Evolutionary conservation across 179 eudicot species (phyloP).

Genomic region (Heliamphora pulchella): DNA sequence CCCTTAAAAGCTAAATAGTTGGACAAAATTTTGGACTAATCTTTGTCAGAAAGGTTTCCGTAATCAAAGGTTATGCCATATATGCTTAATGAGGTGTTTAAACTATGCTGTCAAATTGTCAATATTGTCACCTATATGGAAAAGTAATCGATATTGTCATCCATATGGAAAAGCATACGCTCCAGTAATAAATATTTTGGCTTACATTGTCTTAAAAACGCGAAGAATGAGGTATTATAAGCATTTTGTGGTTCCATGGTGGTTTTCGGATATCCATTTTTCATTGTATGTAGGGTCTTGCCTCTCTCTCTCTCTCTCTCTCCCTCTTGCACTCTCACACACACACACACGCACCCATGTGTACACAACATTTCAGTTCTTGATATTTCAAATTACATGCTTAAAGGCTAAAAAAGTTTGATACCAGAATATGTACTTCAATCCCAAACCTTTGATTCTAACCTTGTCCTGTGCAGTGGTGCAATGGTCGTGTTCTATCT

Average conservation of each 20-base stretch:
- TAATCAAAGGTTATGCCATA: not conserved
- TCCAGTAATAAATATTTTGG: not conserved
- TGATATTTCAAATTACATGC: not conserved
- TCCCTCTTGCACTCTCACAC: not conserved
- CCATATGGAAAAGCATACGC: not conserved
- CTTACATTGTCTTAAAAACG: not conserved
- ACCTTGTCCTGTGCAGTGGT: constrained; percentile 49
- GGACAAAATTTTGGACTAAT: not conserved
- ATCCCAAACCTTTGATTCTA: not conserved
- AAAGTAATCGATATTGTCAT: not conserved
- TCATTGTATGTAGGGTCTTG: no score
- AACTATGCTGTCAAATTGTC: not conserved
- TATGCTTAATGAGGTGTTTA: not conserved
- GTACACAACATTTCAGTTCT: not conserved
- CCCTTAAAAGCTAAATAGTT: not conserved
- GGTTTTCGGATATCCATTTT: no score
- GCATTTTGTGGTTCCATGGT: no score
- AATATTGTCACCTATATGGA: no score
- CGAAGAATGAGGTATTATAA: not conserved
- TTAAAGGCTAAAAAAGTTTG: not conserved
- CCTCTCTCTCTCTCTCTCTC: no score
- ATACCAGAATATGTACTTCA: not conserved
- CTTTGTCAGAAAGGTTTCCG: not conserved
- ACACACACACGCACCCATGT: not conserved
- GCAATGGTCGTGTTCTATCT: constrained; percentile 59